phyloP scores from a whole-genome alignment of 441 rosid genomes.

The Adansonia rubrostipa region DNA sequence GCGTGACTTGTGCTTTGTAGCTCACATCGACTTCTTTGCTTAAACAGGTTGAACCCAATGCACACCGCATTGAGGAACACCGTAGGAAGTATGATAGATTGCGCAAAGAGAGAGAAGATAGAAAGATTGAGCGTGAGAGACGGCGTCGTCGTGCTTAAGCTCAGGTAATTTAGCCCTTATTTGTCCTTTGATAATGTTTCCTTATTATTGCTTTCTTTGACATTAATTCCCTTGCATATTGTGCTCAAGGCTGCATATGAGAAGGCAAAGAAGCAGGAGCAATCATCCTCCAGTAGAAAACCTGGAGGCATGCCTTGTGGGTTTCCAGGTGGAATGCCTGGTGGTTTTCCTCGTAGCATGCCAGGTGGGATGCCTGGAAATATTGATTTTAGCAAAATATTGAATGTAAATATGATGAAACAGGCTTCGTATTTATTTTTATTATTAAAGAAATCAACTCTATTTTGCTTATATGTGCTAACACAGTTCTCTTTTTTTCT shows the following conservation, averaged over 20 bases:
- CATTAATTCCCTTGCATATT: slow-evolving; percentile 9
- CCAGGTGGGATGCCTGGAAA: slow-evolving; percentile 47
- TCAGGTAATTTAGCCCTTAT: slow-evolving; percentile 50
- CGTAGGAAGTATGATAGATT: slow-evolving; percentile 89
- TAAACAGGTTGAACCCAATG: slow-evolving; percentile 93
- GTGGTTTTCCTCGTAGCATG: neutral
- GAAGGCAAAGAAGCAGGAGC: slow-evolving; percentile 88
- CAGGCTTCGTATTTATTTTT: neutral
- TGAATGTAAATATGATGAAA: slow-evolving; percentile 61
- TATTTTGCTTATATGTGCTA: neutral
- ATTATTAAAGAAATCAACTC: neutral
- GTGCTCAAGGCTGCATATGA: slow-evolving; percentile 83
- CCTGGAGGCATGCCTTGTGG: slow-evolving; percentile 60
- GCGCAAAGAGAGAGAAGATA: slow-evolving; percentile 82
- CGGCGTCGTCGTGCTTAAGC: slow-evolving; percentile 86
- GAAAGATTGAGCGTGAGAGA: slow-evolving; percentile 74
- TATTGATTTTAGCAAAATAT: slow-evolving; percentile 83
- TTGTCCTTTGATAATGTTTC: slow-evolving; percentile 1
- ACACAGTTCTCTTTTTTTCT: no score
- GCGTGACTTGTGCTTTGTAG: slow-evolving; percentile 11
- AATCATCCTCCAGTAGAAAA: slow-evolving; percentile 74
- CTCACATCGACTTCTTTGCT: slow-evolving; percentile 21
- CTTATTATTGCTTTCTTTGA: slow-evolving; percentile 1
- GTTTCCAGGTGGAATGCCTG: slow-evolving; percentile 33
- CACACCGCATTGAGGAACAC: slow-evolving; percentile 88